Conservation (phyloP, 352 stramenopile species). For the Hyaloperonospora arabidopsidis region DNA sequence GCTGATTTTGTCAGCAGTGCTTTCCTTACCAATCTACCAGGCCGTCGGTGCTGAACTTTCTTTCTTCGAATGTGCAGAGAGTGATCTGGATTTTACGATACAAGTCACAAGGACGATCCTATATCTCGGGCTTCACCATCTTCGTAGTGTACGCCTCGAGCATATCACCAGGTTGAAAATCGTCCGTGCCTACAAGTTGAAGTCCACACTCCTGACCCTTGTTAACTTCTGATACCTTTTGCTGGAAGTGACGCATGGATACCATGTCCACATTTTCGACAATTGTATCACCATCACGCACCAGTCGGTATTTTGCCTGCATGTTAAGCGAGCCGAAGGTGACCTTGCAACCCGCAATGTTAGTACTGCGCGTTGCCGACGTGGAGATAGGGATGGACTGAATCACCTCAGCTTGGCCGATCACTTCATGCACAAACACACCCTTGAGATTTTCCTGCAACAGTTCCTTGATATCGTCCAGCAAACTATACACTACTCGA, state of each 20-base stretch:
- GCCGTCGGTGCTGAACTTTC: too few species aligned
- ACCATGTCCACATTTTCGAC: slow-evolving; percentile 76
- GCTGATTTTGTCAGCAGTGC: too few species aligned
- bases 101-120: slow-evolving; percentile 20
- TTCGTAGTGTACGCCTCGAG: slow-evolving; percentile 88
- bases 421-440: slow-evolving; percentile 53
- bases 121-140: slow-evolving; percentile 58
- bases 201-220: slow-evolving; percentile 98
- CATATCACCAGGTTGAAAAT: slow-evolving; percentile 91
- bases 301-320: slow-evolving; percentile 70
- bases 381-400: slow-evolving; percentile 82
- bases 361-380: slow-evolving; percentile 79
- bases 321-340: slow-evolving; percentile 90
- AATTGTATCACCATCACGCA: slow-evolving; percentile 89
- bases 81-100: slow-evolving; percentile 13
- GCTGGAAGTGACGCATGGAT: slow-evolving; percentile 88
- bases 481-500: slow-evolving; percentile 83
- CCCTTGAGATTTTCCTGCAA: slow-evolving; percentile 58
- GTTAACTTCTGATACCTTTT: slow-evolving; percentile 86
- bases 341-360: slow-evolving; percentile 94
- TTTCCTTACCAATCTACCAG: too few species aligned
- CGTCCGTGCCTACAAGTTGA: slow-evolving; percentile 87
- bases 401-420: slow-evolving; percentile 71
- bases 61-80: slow-evolving; percentile 5
- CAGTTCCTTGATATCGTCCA: slow-evolving; percentile 84